Evolutionary conservation across 2,329 filamentous ascomycete species (phyloP).

Genomic region (Eutypa lata): DNA sequence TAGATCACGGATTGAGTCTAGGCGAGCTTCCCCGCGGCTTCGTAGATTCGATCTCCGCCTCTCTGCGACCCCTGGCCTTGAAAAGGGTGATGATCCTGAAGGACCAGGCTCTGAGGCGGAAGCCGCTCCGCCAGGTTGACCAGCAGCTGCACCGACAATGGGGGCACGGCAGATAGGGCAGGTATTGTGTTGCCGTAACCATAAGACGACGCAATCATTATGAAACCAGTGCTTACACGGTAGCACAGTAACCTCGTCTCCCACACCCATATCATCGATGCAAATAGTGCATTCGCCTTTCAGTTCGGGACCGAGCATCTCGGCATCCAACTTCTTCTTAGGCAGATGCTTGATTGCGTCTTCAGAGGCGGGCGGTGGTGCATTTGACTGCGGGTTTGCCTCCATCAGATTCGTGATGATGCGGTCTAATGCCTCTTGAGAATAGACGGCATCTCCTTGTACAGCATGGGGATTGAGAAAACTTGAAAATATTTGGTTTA

Average conservation of each 20-base stretch:
- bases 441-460: slow-evolving; percentile 81
- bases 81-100: slow-evolving; percentile 15
- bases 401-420: slow-evolving; percentile 90
- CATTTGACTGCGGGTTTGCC: slow-evolving; percentile 70
- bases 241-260: slow-evolving; percentile 70
- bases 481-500: slow-evolving; percentile 51
- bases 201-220: slow-evolving; percentile 73
- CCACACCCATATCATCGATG: slow-evolving; percentile 76
- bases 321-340: slow-evolving; percentile 64
- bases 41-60: slow-evolving; percentile 19
- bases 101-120: slow-evolving; percentile 7
- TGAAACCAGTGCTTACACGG: slow-evolving; percentile 97
- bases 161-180: slow-evolving; percentile 76
- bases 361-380: slow-evolving; percentile 75
- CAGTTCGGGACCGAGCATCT: slow-evolving; percentile 63
- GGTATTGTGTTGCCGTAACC: slow-evolving; percentile 88
- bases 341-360: slow-evolving; percentile 71
- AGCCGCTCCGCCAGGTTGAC: slow-evolving; percentile 15
- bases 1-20: slow-evolving; percentile 17
- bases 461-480: slow-evolving; percentile 51
- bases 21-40: slow-evolving; percentile 16
- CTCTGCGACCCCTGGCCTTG: slow-evolving; percentile 12
- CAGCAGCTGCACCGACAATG: slow-evolving; percentile 40
- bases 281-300: slow-evolving; percentile 92
- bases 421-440: slow-evolving; percentile 84